These are phyloP conservation scores for Jaenimonas drosophilae DNA, from an alignment of 208 protist species.

Conservation along the genomic window DNA sequence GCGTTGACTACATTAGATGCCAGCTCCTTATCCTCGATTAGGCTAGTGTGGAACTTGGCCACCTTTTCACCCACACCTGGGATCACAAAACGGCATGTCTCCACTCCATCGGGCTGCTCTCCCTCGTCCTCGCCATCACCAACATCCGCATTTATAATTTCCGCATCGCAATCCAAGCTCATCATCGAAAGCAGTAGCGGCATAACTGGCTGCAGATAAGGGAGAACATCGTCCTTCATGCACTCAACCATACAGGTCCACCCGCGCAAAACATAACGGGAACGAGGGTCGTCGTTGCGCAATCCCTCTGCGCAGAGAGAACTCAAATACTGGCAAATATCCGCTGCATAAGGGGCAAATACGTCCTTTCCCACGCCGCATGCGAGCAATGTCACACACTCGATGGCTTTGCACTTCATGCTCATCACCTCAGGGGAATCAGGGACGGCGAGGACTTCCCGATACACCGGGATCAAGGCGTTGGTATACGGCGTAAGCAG, in stretches of 20 bases:
- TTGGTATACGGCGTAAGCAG: slow-evolving; percentile 46
- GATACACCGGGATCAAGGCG: slow-evolving; percentile 61
- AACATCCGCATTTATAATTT: slow-evolving; percentile 49
- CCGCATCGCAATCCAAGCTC: slow-evolving; percentile 58
- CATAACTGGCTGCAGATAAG: slow-evolving; percentile 65
- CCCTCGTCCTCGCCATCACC: slow-evolving; percentile 44
- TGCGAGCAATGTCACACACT: slow-evolving; percentile 79
- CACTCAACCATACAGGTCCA: slow-evolving; percentile 89
- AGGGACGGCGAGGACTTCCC: slow-evolving; percentile 54
- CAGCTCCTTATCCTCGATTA: slow-evolving; percentile 87
- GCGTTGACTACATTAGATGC: slow-evolving; percentile 58
- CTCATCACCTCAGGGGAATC: slow-evolving; percentile 44
- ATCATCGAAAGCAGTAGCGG: slow-evolving; percentile 68
- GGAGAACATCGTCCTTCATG: slow-evolving; percentile 51
- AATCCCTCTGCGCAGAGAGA: slow-evolving; percentile 21
- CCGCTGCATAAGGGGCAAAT: slow-evolving; percentile 53
- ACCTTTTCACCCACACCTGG: slow-evolving; percentile 65
- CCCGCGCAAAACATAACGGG: slow-evolving; percentile 71
- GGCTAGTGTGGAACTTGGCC: slow-evolving; percentile 61
- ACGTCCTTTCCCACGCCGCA: slow-evolving; percentile 61
- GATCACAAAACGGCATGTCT: slow-evolving; percentile 51
- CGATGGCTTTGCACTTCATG: slow-evolving; percentile 78
- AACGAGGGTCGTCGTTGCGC: slow-evolving; percentile 54
- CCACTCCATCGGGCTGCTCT: slow-evolving; percentile 26
- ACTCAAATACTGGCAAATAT: slow-evolving; percentile 69